Evolutionary conservation across 2,329 filamentous ascomycete genomes (phyloP).

Genomic region (Clarireedia sp.): DNA sequence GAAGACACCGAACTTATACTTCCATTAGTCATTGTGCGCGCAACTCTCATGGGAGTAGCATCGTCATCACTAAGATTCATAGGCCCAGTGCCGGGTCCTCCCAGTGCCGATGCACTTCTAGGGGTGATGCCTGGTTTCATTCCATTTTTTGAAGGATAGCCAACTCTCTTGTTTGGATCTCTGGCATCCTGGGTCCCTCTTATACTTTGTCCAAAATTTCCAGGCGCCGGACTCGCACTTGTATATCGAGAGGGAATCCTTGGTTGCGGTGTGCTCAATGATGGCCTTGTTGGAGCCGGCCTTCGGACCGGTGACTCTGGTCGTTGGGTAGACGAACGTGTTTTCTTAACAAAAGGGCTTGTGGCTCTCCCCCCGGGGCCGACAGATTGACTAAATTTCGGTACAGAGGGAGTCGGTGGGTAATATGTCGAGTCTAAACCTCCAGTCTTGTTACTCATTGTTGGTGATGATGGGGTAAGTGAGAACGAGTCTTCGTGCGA

Average conservation of each 20-base stretch:
- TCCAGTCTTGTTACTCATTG: conserved; percentile 41
- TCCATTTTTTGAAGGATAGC: conserved; percentile 38
- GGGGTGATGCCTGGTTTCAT: conserved; percentile 42
- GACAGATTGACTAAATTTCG: conserved; percentile 84
- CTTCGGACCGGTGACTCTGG: conserved; percentile 79
- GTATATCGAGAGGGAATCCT: conserved; percentile 50
- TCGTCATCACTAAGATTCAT: conserved; percentile 50
- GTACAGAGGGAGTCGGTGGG: conserved; percentile 55
- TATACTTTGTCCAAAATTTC: conserved; percentile 56
- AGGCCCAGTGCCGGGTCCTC: conserved; percentile 28
- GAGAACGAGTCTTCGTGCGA: conserved; percentile 48
- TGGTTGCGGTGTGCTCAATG: conserved; percentile 45
- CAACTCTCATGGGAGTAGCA: conserved; percentile 42
- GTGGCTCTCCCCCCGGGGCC: conserved; percentile 60
- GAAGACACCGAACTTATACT: conserved; percentile 48
- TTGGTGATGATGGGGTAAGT: conserved; percentile 61
- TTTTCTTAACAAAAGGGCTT: conserved; percentile 64
- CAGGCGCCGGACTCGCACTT: conserved; percentile 55
- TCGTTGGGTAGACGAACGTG: conserved; percentile 60
- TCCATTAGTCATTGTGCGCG: conserved; percentile 43
- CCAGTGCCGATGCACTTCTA: conserved; percentile 53
- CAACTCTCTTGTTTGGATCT: conserved; percentile 51
- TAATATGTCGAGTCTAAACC: conserved; percentile 44
- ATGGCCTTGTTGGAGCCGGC: conserved; percentile 50
- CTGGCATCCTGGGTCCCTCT: conserved; percentile 45